Base-by-base conservation (phyloP, 176 grass and related monocot genomes). In the Guadua angustifolia region DNA sequence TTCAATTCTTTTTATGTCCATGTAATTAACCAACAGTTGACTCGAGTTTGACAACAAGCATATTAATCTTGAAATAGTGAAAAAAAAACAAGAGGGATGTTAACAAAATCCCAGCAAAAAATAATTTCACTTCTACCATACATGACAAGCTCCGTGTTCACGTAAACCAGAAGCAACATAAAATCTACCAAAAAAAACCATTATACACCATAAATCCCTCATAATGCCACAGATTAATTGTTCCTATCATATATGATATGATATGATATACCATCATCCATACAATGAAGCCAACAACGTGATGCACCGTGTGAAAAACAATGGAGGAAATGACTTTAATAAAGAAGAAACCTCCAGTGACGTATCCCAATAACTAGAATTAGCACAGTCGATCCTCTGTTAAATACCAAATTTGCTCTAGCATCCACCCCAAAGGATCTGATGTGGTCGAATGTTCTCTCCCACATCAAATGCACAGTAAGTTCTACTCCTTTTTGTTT, bases 401-500 rank as follows among this genome's bases (percentile, higher is more conserved):
- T 90, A 83, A 74, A 38, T 80, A 83, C 69, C 84, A 87, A 90
- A 90, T 79, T 29, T 87, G 42, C 36, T 68, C 50, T 68, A 66
- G 24, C 22, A 33, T 73, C 67, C 42, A 83, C 50, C 74, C 68
- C 24, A 25, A 60, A 44, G 1, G 66, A 79, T 79, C 59, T 74
- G 62, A n/a, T 52, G 70, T 43, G 40, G 6, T 15, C 12, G 22
- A 66, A 73, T 64, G 51, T 42, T 73, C 73, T 71, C 59, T 40
- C 25, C 60, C 35, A 0, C 9, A 15, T 52, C 42, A 42, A 79
- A 90, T 43, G 17, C 32, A 44, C 17, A 39, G 4, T 53, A 61
- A 22, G 3, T 52, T 75, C 64, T 85, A 99, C 86, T 99, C 97
- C 35, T 86, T 91, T 84, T 99, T 99, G 74, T 92, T 94, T 95